These are phyloP conservation scores for Arachis hypogaea DNA, from an alignment of 306 rosid species.

Conservation along the genomic window DNA sequence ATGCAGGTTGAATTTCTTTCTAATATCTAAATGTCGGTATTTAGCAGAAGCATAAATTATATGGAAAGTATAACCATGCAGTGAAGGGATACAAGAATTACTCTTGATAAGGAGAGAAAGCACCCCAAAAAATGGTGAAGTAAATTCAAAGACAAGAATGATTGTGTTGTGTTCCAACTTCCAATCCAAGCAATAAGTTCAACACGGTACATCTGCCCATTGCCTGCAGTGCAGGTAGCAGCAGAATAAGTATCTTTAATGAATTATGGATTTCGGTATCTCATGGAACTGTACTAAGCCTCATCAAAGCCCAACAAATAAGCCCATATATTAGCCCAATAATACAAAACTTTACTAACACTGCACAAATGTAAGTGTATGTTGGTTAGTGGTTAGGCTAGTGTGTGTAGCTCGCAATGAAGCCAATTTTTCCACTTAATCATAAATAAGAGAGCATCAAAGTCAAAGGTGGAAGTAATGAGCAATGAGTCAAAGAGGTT, in stretches of 20 bases:
- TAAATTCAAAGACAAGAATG: not conserved
- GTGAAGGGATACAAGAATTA: not conserved
- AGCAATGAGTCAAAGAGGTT: not conserved
- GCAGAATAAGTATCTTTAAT: too few relatives aligned
- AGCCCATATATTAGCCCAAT: not conserved
- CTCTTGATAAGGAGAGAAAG: too few relatives aligned
- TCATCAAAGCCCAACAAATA: not conserved
- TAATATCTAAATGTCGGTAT: not conserved
- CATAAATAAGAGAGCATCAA: constrained; percentile 3
- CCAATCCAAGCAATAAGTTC: too few relatives aligned
- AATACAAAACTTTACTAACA: too few relatives aligned
- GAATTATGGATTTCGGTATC: too few relatives aligned
- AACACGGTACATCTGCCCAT: too few relatives aligned
- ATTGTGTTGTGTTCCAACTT: too few relatives aligned
- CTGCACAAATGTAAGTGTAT: not conserved
- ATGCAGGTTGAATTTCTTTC: too few relatives aligned
- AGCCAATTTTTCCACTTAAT: not conserved
- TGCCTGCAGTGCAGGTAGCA: too few relatives aligned
- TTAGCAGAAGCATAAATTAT: too few relatives aligned
- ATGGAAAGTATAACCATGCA: not conserved
- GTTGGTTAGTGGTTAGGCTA: not conserved
- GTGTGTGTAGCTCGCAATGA: not conserved
- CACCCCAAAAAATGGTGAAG: not conserved
- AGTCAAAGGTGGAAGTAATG: constrained; percentile 16
- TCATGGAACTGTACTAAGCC: not conserved